A percentile compares a stretch with the other conserved stretches of the same genome.
Evolutionary conservation across 2,329 filamentous ascomycete species (phyloP).

Genomic region (Verticillium tricorpus): DNA sequence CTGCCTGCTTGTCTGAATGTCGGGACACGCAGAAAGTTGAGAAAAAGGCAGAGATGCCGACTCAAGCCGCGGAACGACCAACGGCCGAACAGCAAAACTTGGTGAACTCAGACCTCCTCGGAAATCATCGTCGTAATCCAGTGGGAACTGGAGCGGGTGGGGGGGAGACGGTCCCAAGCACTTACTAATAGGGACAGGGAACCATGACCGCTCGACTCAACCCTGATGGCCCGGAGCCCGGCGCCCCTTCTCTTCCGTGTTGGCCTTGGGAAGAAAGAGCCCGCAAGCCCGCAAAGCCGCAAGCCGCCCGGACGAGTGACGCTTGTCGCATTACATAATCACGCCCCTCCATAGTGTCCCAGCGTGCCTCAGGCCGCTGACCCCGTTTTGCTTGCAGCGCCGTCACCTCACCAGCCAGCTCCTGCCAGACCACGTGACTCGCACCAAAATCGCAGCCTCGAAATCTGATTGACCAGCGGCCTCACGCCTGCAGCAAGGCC

Average conservation of each 20-base stretch:
- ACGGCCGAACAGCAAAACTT: too few species aligned
- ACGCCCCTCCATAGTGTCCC: not conserved
- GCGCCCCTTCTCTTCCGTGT: not conserved
- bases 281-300: too few species aligned
- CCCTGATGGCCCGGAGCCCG: not conserved
- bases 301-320: not conserved
- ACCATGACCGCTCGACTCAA: not conserved
- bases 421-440: slow-evolving; percentile 5
- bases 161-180: not conserved
- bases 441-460: slow-evolving; percentile 4
- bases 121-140: not conserved
- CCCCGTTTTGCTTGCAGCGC: not conserved
- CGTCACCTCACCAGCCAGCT: not conserved
- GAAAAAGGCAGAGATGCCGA: too few species aligned
- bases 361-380: too few species aligned
- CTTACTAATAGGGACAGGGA: not conserved
- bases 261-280: not conserved
- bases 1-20: too few species aligned
- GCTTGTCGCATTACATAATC: not conserved
- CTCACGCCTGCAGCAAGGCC: slow-evolving; percentile 2
- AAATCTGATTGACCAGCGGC: slow-evolving; percentile 10
- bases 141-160: not conserved
- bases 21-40: too few species aligned
- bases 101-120: too few species aligned
- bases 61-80: too few species aligned